Evolutionary conservation across 164 flowering plant genomes (phyloP).

Genomic region (Taxillus chinensis): DNA sequence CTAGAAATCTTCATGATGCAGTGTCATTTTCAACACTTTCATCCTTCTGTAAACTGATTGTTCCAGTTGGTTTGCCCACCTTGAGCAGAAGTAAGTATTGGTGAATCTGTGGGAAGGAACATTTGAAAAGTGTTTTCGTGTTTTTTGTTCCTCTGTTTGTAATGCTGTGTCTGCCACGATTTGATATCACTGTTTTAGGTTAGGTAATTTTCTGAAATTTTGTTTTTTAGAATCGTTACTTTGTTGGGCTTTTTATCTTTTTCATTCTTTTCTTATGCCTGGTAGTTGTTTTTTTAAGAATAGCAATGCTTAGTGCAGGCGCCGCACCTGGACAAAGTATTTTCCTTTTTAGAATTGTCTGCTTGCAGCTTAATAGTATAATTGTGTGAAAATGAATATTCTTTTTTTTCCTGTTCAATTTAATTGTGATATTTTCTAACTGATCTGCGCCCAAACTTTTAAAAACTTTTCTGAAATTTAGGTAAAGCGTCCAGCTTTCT

Average conservation of each 20-base stretch:
- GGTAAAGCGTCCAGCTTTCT: constrained; percentile 61
- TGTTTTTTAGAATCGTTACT: too few species aligned
- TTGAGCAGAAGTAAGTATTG: constrained; percentile 52
- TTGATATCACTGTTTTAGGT: too few species aligned
- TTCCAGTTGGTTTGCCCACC: constrained; percentile 75
- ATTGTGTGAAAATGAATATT: background rate
- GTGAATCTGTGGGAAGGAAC: background rate
- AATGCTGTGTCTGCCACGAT: background rate
- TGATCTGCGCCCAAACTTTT: too few species aligned
- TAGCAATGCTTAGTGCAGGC: too few species aligned
- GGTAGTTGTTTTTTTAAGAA: too few species aligned
- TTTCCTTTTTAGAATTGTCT: background rate
- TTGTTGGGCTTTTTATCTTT: too few species aligned
- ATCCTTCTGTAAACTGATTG: constrained; percentile 56
- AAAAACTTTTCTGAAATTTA: constrained; percentile 1
- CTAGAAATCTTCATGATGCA: constrained; percentile 68
- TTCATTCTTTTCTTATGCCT: too few species aligned
- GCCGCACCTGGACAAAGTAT: too few species aligned
- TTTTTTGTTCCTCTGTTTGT: background rate
- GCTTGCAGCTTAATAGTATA: constrained; percentile 2
- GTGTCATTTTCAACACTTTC: constrained; percentile 73
- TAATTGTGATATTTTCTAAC: background rate
- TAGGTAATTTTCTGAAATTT: too few species aligned
- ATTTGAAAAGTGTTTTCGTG: background rate
- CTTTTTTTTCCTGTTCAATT: background rate